Conservation (phyloP, 768 basidiomycete genomes). For the Pleurotus eryngii region DNA sequence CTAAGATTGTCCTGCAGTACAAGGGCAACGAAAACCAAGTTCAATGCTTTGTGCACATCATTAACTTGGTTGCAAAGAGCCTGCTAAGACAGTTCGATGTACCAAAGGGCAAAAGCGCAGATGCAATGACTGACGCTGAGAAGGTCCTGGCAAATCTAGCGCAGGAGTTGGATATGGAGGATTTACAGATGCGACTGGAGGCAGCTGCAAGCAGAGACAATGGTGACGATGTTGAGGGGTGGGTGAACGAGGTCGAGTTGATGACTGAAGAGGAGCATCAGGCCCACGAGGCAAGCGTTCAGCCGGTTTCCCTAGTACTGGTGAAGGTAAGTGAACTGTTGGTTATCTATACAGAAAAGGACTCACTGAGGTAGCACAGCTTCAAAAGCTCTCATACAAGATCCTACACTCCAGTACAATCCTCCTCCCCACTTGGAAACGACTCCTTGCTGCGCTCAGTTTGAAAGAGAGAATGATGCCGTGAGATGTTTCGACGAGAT, state of each 20-base stretch:
- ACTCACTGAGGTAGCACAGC: constrained; percentile 6
- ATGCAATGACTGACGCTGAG: constrained; percentile 1
- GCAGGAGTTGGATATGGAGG: constrained; percentile 9
- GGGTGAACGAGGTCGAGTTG: background rate
- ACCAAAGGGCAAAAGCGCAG: background rate
- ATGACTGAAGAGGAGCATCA: background rate
- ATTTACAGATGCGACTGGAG: background rate
- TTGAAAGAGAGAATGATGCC: constrained; percentile 20
- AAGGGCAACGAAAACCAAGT: constrained; percentile 20
- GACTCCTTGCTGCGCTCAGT: constrained; percentile 7
- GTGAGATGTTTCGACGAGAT: constrained; percentile 29
- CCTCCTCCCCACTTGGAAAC: constrained; percentile 27
- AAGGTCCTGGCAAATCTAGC: background rate
- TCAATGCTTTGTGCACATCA: constrained; percentile 34
- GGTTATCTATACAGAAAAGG: no score
- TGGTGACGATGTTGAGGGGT: constrained; percentile 7
- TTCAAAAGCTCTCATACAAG: constrained; percentile 18
- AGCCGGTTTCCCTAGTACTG: constrained; percentile 8
- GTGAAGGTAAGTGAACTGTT: constrained; percentile 10
- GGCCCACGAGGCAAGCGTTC: background rate
- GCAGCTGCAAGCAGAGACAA: background rate
- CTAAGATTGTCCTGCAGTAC: constrained; percentile 16
- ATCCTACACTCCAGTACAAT: constrained; percentile 27
- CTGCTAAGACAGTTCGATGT: constrained; percentile 31
- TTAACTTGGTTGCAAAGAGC: constrained; percentile 33